These are phyloP conservation scores for Alternaria incomplexa DNA, from an alignment of 2,329 filamentous ascomycete genomes.

Conservation along the genomic window DNA sequence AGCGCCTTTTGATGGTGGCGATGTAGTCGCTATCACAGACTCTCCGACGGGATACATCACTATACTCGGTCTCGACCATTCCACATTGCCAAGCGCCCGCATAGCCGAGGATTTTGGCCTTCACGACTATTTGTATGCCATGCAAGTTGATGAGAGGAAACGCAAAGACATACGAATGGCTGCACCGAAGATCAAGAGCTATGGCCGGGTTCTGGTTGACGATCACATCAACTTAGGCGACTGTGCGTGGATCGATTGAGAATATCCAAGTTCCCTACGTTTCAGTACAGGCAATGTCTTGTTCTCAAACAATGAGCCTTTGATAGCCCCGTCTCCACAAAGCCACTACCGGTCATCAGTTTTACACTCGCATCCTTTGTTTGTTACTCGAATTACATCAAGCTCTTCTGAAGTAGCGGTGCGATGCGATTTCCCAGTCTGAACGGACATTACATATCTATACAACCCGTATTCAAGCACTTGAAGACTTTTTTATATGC, in stretches of 20 bases:
- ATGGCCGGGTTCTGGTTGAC: constrained; percentile 6
- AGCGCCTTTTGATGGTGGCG: constrained; percentile 19
- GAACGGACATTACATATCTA: background rate
- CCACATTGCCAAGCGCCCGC: background rate
- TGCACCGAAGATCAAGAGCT: constrained; percentile 9
- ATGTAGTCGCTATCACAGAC: constrained; percentile 27
- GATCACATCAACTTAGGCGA: constrained; percentile 4
- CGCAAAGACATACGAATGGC: background rate
- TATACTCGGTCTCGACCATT: constrained; percentile 21
- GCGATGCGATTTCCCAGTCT: background rate
- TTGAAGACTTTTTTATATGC: background rate
- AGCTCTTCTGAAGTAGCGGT: background rate
- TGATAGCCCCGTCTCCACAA: background rate
- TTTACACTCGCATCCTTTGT: background rate
- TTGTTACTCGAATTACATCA: background rate
- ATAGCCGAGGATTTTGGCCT: background rate
- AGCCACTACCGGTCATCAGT: background rate
- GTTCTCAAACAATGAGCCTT: background rate
- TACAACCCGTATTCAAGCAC: background rate
- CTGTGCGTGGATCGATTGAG: constrained; percentile 14
- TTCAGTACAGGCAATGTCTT: background rate
- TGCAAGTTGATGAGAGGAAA: background rate
- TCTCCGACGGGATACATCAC: constrained; percentile 25
- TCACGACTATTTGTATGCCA: constrained; percentile 2
- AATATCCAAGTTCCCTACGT: background rate